phyloP scores from a whole-genome alignment of 1,139 yeast species.

The Scheffersomyces illinoinensis region DNA sequence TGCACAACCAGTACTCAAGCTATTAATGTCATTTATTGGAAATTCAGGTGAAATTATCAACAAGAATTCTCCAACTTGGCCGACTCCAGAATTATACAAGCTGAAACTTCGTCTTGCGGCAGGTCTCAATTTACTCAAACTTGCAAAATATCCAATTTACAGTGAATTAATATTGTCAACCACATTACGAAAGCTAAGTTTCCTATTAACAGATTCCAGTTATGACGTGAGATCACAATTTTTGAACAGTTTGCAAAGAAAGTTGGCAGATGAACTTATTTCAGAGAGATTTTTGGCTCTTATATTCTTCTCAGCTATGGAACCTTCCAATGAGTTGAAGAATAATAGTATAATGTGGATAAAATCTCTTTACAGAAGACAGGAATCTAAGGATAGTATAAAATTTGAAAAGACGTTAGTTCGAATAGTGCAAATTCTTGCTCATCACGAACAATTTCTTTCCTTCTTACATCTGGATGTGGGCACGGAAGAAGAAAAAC shows the following conservation, averaged over 20 bases:
- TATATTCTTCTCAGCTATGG: constrained; percentile 74
- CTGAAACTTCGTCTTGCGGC: constrained; percentile 67
- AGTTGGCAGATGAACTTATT: constrained; percentile 52
- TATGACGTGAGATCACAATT: constrained; percentile 57
- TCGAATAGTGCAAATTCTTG: constrained; percentile 65
- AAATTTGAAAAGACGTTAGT: constrained; percentile 65
- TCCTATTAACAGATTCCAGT: constrained; percentile 68
- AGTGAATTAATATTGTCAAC: constrained; percentile 54
- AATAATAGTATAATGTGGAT: constrained; percentile 70
- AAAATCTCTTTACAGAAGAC: constrained; percentile 54
- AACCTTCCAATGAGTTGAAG: constrained; percentile 56
- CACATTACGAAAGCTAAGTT: constrained; percentile 54
- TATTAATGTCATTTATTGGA: constrained; percentile 65
- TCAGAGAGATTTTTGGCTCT: constrained; percentile 69
- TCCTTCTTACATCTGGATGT: constrained; percentile 34
- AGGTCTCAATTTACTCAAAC: constrained; percentile 62
- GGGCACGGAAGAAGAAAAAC: constrained; percentile 17
- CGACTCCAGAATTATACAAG: constrained; percentile 68
- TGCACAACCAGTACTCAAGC: constrained; percentile 66
- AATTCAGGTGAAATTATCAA: constrained; percentile 82
- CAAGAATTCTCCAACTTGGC: constrained; percentile 41
- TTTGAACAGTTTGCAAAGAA: constrained; percentile 51
- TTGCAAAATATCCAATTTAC: constrained; percentile 58
- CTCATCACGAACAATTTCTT: constrained; percentile 72
- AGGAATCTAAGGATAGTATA: constrained; percentile 41